These are phyloP conservation scores for Boletus speciosus DNA, from an alignment of 768 basidiomycete genomes.

Conservation along the genomic window DNA sequence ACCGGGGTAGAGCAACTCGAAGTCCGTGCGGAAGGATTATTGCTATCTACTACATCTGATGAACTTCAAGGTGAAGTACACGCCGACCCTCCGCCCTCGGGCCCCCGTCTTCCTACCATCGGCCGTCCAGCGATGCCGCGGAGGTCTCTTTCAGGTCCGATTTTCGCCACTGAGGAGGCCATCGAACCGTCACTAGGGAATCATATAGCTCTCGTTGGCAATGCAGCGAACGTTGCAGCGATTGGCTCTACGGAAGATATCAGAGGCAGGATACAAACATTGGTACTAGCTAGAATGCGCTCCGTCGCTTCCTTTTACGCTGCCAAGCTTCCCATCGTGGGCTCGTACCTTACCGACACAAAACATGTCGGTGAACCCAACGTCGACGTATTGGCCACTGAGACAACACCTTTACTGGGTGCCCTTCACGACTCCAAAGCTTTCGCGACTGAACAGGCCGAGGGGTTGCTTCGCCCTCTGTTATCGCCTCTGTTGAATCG, in stretches of 20 bases:
- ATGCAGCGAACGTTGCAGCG: not conserved
- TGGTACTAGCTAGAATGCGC: conserved; percentile 4
- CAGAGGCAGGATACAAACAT: not conserved
- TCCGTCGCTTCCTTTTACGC: conserved; percentile 8
- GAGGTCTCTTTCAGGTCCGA: not conserved
- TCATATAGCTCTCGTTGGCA: not conserved
- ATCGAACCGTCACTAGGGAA: not conserved
- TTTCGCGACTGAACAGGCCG: conserved; percentile 18
- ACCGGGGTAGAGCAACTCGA: not conserved
- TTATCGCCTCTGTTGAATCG: conserved; percentile 12
- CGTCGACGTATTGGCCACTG: conserved; percentile 4
- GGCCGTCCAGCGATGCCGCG: not conserved
- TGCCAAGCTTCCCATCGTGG: conserved; percentile 22
- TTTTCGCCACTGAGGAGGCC: not conserved
- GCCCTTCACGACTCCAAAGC: conserved; percentile 19
- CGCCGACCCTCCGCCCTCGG: not conserved
- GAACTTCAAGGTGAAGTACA: not conserved
- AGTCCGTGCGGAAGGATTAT: not conserved
- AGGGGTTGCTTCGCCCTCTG: conserved; percentile 15
- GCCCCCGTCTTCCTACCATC: not conserved
- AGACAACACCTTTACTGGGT: conserved; percentile 27
- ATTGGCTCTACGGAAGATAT: not conserved
- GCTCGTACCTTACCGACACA: conserved; percentile 15
- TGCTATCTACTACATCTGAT: not conserved
- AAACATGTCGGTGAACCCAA: conserved; percentile 1